A percentile compares a stretch with the other conserved stretches of the same genome.
phyloP scores from a whole-genome alignment of 768 basidiomycete genomes.

The Termitomyces titanicus region DNA sequence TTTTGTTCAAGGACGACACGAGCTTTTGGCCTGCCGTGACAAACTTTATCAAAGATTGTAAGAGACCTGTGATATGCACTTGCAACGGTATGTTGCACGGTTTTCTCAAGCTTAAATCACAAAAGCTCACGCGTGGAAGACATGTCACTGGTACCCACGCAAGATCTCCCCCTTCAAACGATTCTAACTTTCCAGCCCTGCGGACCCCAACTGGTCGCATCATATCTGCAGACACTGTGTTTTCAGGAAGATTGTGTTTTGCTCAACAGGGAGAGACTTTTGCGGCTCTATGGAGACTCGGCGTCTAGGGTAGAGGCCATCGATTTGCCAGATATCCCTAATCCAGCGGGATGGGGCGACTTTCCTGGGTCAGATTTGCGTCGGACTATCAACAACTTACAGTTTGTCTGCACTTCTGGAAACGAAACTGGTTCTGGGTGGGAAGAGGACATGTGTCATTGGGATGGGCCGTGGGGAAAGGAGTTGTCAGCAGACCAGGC shows the following conservation, averaged over 20 bases:
- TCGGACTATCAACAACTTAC: constrained; percentile 57
- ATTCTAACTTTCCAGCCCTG: constrained; percentile 65
- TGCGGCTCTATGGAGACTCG: constrained; percentile 38
- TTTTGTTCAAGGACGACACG: constrained; percentile 82
- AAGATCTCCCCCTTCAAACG: constrained; percentile 74
- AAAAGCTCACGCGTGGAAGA: constrained; percentile 40
- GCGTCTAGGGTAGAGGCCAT: constrained; percentile 24
- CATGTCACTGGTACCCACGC: constrained; percentile 62
- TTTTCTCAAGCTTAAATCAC: neutral
- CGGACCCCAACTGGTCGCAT: constrained; percentile 46
- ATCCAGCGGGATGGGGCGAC: constrained; percentile 14
- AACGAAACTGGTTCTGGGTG: constrained; percentile 4
- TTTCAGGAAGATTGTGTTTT: constrained; percentile 45
- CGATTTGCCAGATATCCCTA: constrained; percentile 29
- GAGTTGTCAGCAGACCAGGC: constrained; percentile 8
- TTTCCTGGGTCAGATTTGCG: constrained; percentile 54
- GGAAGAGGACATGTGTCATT: constrained; percentile 13
- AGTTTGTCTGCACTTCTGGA: constrained; percentile 40
- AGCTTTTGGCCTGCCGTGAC: constrained; percentile 86
- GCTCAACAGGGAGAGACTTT: constrained; percentile 39
- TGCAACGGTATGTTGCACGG: constrained; percentile 70
- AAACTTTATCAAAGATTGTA: constrained; percentile 77
- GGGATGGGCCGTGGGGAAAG: no score
- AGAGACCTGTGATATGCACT: constrained; percentile 88
- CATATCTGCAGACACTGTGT: constrained; percentile 68